Conservation (phyloP, 2,329 filamentous ascomycete genomes). For the Fusarium keratoplasticum region DNA sequence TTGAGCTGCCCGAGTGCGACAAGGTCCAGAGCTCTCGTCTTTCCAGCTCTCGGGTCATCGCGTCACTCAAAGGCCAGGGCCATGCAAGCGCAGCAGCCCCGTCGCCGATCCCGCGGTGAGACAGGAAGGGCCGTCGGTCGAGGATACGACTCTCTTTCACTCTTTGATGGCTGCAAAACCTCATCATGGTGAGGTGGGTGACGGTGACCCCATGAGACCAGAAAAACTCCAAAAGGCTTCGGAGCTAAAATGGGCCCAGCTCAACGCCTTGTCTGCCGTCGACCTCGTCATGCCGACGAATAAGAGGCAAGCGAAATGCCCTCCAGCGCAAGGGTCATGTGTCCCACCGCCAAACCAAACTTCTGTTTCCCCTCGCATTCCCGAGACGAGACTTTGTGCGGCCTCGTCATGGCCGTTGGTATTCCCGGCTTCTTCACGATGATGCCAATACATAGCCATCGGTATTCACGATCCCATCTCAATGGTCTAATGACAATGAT, state of each 20-base stretch:
- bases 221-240: slow-evolving; percentile 39
- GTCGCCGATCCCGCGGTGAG: slow-evolving; percentile 5
- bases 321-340: slow-evolving; percentile 32
- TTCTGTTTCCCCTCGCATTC: slow-evolving; percentile 24
- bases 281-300: slow-evolving; percentile 18
- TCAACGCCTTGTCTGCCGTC: slow-evolving; percentile 36
- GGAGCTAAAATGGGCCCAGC: slow-evolving; percentile 30
- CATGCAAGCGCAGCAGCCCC: slow-evolving; percentile 1
- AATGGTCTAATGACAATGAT: neutral
- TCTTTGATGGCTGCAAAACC: neutral
- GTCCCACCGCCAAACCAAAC: slow-evolving; percentile 8
- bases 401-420: neutral
- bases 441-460: neutral
- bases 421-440: neutral
- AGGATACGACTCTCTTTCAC: neutral
- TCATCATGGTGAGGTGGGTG: slow-evolving; percentile 7
- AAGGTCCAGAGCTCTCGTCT: slow-evolving; percentile 12
- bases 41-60: slow-evolving; percentile 10
- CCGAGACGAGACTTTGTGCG: slow-evolving; percentile 25
- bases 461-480: neutral
- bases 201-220: slow-evolving; percentile 4
- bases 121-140: neutral
- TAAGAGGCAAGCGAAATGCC: slow-evolving; percentile 18
- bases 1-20: slow-evolving; percentile 21
- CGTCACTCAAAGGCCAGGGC: neutral